These are phyloP conservation scores for Chenopodium berlandieri DNA, from an alignment of 148 eudicot species.

Conservation along the genomic window DNA sequence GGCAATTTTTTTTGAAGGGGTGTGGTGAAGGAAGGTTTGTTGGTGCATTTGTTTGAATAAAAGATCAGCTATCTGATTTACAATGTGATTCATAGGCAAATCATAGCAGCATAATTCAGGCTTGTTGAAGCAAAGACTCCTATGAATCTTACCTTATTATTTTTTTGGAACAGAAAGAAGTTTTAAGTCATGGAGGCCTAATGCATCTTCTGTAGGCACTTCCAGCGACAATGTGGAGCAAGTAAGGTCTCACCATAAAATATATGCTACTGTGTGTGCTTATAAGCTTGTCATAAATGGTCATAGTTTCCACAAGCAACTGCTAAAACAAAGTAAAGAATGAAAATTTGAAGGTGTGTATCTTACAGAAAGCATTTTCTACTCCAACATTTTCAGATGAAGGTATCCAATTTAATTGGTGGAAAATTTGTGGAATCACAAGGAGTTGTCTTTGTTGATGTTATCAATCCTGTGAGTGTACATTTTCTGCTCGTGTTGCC, in stretches of 20 bases:
- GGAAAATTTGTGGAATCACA: conserved; percentile 60
- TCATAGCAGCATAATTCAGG: not conserved
- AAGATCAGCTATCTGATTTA: not conserved
- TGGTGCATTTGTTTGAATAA: not conserved
- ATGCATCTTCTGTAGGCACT: conserved; percentile 9
- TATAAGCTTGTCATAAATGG: conserved; percentile 2
- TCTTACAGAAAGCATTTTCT: not conserved
- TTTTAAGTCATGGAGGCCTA: conserved; percentile 24
- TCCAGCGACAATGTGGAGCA: conserved; percentile 11
- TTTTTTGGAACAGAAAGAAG: conserved; percentile 22
- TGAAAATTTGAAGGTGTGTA: not conserved
- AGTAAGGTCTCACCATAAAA: conserved; percentile 17
- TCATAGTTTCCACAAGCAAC: conserved; percentile 2
- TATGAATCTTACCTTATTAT: not conserved
- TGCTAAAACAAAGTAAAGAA: not conserved
- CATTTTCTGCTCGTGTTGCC: not conserved
- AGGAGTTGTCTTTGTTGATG: conserved; percentile 42
- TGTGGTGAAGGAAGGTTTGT: too few species aligned
- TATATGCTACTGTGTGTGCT: not conserved
- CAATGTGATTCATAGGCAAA: not conserved
- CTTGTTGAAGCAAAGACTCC: not conserved
- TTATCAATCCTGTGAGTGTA: conserved; percentile 65
- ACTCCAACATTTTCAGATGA: conserved; percentile 2
- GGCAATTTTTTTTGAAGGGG: too few species aligned
- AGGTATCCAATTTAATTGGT: conserved; percentile 48